Evolutionary conservation across 192 early-diverging fungal species (phyloP).

Genomic region (Obelidium mucronatum): DNA sequence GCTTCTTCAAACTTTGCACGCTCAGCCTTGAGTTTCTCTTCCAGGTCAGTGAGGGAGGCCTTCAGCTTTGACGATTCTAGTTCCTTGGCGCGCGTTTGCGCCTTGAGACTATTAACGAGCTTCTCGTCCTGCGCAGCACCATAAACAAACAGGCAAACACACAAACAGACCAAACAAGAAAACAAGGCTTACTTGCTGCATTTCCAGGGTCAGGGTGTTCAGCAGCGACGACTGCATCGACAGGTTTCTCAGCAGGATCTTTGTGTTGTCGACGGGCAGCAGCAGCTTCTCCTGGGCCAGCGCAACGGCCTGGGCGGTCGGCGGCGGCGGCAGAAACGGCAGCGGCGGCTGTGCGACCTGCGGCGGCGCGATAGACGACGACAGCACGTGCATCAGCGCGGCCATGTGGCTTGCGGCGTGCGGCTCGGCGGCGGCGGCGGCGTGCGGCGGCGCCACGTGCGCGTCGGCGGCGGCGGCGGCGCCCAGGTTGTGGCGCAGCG

Average conservation of each 20-base stretch:
- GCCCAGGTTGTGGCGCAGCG: neutral
- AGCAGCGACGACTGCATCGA: constrained; percentile 22
- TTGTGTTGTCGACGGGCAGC: constrained; percentile 8
- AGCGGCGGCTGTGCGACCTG: neutral
- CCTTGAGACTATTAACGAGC: neutral
- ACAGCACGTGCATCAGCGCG: neutral
- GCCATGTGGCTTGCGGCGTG: neutral
- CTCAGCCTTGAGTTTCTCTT: constrained; percentile 21
- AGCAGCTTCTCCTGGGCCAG: neutral
- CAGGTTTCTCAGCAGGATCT: constrained; percentile 25
- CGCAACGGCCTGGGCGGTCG: neutral
- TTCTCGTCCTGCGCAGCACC: constrained; percentile 5
- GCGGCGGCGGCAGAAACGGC: constrained; percentile 1
- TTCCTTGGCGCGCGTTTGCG: constrained; percentile 11
- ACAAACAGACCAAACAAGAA: neutral
- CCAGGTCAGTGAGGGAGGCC: constrained; percentile 7
- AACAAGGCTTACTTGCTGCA: neutral
- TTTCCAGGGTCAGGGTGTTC: neutral
- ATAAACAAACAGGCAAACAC: neutral
- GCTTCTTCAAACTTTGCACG: constrained; percentile 11
- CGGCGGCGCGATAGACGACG: neutral
- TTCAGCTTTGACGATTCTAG: neutral
- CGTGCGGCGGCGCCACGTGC: neutral
- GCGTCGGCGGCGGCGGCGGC: neutral
- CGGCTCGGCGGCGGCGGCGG: neutral